A percentile compares a stretch with the other conserved stretches of the same genome.
Conservation (phyloP, 495 filamentous ascomycete species). For the Daldinia caldariorum region DNA sequence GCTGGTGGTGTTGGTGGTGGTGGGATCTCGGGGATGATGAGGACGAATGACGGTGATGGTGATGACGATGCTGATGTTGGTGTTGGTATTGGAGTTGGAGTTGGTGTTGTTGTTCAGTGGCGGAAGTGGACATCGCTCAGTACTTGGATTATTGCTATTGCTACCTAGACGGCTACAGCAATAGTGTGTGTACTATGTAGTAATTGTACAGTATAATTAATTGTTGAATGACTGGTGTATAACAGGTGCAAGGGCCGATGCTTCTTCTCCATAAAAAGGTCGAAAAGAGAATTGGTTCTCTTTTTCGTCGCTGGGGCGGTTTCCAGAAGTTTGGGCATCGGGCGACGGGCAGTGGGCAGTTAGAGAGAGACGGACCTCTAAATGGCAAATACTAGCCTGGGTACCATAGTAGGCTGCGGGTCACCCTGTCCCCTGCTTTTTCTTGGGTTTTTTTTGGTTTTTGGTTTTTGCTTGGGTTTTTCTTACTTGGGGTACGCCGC, state of each 20-base stretch:
- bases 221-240: slow-evolving; percentile 25
- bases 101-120: slow-evolving; percentile 41
- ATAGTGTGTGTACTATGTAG: not conserved
- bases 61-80: slow-evolving; percentile 16
- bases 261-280: slow-evolving; percentile 36
- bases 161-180: slow-evolving; percentile 25
- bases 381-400: slow-evolving; percentile 1
- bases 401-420: not conserved
- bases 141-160: slow-evolving; percentile 26
- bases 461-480: not conserved
- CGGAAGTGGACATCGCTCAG: slow-evolving; percentile 41
- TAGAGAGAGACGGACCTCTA: slow-evolving; percentile 1
- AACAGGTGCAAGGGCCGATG: slow-evolving; percentile 25
- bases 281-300: slow-evolving; percentile 19
- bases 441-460: not conserved
- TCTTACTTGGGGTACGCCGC: slow-evolving; percentile 7
- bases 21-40: slow-evolving; percentile 39
- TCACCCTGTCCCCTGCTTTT: not conserved
- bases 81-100: slow-evolving; percentile 30
- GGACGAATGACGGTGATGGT: slow-evolving; percentile 28
- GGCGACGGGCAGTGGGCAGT: not conserved
- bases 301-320: slow-evolving; percentile 8
- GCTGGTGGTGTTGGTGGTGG: too few relatives aligned
- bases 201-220: slow-evolving; percentile 24
- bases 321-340: slow-evolving; percentile 30